These are phyloP conservation scores for Melocanna baccifera DNA, from an alignment of 176 grass and related monocot species.

Conservation along the genomic window DNA sequence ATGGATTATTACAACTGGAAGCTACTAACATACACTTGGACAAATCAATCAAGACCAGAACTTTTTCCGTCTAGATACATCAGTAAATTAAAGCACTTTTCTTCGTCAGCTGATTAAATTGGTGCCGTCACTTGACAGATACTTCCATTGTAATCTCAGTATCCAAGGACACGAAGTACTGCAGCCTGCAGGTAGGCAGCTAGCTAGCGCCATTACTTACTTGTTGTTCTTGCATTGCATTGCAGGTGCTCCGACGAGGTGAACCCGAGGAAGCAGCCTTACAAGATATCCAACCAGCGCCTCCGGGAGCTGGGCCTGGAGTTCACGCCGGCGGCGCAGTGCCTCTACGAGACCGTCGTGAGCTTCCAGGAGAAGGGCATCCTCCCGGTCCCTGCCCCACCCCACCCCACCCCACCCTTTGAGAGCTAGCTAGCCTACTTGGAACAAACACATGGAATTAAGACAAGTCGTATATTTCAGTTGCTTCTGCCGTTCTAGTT, in stretches of 20 bases:
- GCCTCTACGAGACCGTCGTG: constrained; percentile 52
- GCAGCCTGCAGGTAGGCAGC: neutral
- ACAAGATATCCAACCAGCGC: constrained; percentile 53
- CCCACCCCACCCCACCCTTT: neutral
- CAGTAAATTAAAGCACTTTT: neutral
- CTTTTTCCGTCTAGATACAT: neutral
- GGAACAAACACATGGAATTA: neutral
- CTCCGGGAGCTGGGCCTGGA: constrained; percentile 40
- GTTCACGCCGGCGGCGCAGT: constrained; percentile 48
- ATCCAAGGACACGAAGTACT: neutral
- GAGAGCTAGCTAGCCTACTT: neutral
- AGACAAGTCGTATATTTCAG: neutral
- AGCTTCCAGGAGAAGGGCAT: constrained; percentile 64
- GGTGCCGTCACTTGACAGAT: neutral
- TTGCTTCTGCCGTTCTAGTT: neutral
- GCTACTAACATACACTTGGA: neutral
- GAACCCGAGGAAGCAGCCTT: constrained; percentile 53
- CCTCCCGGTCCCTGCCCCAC: neutral
- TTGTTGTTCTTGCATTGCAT: neutral
- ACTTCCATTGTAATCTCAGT: neutral
- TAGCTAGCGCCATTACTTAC: neutral
- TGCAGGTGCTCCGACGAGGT: constrained; percentile 56
- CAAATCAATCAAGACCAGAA: neutral
- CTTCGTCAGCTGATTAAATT: neutral
- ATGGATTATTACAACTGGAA: neutral